Base-by-base conservation (phyloP, 139 green algal genomes). In the Chlorella ohadii region DNA sequence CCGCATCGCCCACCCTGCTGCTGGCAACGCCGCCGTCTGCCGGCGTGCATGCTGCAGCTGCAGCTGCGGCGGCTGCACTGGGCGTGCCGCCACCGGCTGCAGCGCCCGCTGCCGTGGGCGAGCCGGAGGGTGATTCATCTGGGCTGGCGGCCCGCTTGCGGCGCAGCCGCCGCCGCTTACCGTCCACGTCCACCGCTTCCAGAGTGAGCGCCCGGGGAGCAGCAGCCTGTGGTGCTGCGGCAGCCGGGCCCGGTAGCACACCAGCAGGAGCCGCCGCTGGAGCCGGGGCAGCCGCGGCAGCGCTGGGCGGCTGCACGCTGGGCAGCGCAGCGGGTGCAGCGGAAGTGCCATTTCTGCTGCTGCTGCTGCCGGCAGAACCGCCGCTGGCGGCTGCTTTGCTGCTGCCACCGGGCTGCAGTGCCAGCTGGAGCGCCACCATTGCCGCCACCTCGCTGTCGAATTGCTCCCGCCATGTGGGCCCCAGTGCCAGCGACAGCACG, bases 61-160 rank as follows among this genome's bases (percentile, higher is more conserved):
- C 70, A 15, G 36, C 20, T 31, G 36, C 47, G n/a, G 36, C 36
- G 19, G 36, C 39, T 12, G 44, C 27, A n/a, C 63, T 22, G 27
- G 23, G 63, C 5, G 31, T 11, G 28, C 15, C 13, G 11, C n/a
- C 31, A 2, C 64, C 12, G n/a, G 31, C 31, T 27, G 64, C 64
- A 6, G 64, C 64, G 41, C 28, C 27, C 13, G 70, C 70, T 59
- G 70, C 19, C 20, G 31, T 31, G 13, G 51, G 51, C 19, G 22
- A 33, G 81, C 72, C 31, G 36, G 39, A 82, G 1, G 79, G 56
- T 5, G 66, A 84, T 28, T 88, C 51, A 22, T 59, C 84, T 19
- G 84, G 84, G 66, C 77, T 85, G 47, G 77, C 77, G 0, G 84
- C 84, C 0, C 84, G 65, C 75, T 88, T 88, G 22, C 84, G 74